These are phyloP conservation scores for Ganoderma leucocontextum DNA, from an alignment of 1,284 basidiomycete genomes.

Conservation along the genomic window DNA sequence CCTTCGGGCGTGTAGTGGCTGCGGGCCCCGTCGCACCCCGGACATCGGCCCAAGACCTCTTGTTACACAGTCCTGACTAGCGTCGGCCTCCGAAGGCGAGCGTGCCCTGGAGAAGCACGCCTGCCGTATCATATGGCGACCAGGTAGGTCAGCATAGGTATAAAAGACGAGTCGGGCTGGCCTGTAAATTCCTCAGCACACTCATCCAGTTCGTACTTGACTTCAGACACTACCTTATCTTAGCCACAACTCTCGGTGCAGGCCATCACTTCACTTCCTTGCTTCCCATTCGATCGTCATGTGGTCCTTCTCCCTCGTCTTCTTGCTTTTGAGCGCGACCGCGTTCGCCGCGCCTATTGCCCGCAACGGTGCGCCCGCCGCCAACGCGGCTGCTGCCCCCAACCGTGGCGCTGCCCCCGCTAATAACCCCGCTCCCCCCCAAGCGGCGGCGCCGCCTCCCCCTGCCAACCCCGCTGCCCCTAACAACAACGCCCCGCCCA, in stretches of 20 bases:
- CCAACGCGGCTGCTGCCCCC: background rate
- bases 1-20: too few species aligned
- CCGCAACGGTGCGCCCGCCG: background rate
- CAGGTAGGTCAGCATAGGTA: background rate
- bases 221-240: background rate
- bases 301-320: constrained; percentile 6
- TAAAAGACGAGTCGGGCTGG: background rate
- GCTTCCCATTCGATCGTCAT: background rate
- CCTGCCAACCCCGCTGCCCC: background rate
- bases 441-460: background rate
- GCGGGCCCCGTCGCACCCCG: background rate
- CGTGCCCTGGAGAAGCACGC: background rate
- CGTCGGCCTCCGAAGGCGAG: background rate
- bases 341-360: constrained; percentile 8
- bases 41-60: background rate
- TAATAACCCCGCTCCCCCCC: background rate
- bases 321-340: constrained; percentile 13
- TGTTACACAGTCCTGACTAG: background rate
- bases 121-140: background rate
- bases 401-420: background rate
- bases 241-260: background rate
- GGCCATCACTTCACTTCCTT: background rate
- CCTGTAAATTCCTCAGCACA: background rate
- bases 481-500: background rate
- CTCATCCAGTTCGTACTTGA: constrained; percentile 2